Evolutionary conservation across 2,329 filamentous ascomycete genomes (phyloP), one percentile per base, ranked within the genome.

Genomic region (Plectosphaerella sp.): DNA sequence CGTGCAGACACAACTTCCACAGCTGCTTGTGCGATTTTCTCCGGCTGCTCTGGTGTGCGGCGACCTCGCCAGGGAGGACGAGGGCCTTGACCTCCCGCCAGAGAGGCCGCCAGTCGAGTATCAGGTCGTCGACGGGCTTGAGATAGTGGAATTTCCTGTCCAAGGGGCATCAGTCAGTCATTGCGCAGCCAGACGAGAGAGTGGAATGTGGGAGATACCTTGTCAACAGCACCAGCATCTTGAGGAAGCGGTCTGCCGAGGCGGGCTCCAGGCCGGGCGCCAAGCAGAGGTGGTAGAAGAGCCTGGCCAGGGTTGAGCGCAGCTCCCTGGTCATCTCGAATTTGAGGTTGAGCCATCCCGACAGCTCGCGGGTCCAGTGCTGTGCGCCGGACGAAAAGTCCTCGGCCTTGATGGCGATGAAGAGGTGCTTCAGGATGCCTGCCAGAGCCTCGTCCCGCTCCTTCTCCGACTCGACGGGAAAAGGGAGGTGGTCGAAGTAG

Each of bases 301-400:
- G 79, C 72, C 87, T 89, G 28, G 94, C 89, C 28, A 99, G 82
- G 69, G 84, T 90, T 47, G 91, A 85, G 53, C 95, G 82, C 59
- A 92, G 85, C 66, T 88, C 86, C 62, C 89, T 84, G 47, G 91
- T 90, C 67, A 96, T 91, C 72, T 99, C 93, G 67, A 99, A 99
- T 77, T 99, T 99, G 70, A 99, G 84, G 50, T 88, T 89, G 59
- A 99, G 79, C 94, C 95, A 99, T 70, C 88, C 90, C 65, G 92
- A 85, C 47, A 99, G 86, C 80, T 99, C 94, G 60, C 93, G 86
- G 15, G 94, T 97, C 94, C 94, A 99, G 71, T 99, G 93, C 55
- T 96, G 79, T 25, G 93, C 94, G 35, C 94, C 94, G 0, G 93
- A 90, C 22, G 88, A 87, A 70, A 97, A 97, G 70, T 99, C 94